Percentiles rank a stretch among this genome's conserved stretches.
These are phyloP conservation scores for Nidularia sp. DNA, from an alignment of 768 basidiomycete species.

Conservation along the genomic window DNA sequence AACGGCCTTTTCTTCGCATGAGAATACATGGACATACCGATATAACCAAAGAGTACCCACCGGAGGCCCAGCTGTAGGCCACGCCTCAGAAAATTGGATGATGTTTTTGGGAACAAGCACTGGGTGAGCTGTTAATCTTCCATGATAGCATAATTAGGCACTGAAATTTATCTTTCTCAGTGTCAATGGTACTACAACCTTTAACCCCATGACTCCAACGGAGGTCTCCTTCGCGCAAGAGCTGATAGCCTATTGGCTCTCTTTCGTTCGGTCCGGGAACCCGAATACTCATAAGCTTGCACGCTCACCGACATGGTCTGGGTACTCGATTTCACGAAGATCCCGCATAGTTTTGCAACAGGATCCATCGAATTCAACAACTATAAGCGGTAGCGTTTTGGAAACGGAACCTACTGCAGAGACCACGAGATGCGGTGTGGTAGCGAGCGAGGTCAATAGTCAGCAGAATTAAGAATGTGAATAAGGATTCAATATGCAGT, in stretches of 20 bases:
- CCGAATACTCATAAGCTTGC: constrained; percentile 53
- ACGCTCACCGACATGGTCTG: constrained; percentile 47
- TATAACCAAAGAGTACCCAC: constrained; percentile 55
- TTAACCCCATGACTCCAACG: constrained; percentile 38
- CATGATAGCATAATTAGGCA: not conserved
- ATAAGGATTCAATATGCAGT: too few relatives aligned
- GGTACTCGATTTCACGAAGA: constrained; percentile 22
- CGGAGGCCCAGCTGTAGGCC: constrained; percentile 29
- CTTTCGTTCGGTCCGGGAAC: constrained; percentile 53
- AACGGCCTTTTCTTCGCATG: constrained; percentile 21
- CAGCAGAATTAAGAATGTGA: not conserved
- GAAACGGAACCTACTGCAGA: not conserved
- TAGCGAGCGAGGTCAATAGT: not conserved
- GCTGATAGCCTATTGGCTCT: constrained; percentile 63
- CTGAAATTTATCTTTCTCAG: constrained; percentile 15
- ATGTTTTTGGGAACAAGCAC: constrained; percentile 61
- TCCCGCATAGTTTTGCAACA: constrained; percentile 44
- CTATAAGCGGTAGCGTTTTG: constrained; percentile 1
- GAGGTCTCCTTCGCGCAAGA: constrained; percentile 53
- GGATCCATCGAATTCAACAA: constrained; percentile 3
- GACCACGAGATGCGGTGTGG: not conserved
- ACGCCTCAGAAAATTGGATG: constrained; percentile 67
- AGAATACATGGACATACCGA: constrained; percentile 47
- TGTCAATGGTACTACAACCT: constrained; percentile 48
- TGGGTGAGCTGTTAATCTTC: constrained; percentile 34